Percentiles rank a stretch among this genome's conserved stretches.
phyloP scores from a whole-genome alignment of 139 green algal genomes.

The Mesotaenium endlicherianum region DNA sequence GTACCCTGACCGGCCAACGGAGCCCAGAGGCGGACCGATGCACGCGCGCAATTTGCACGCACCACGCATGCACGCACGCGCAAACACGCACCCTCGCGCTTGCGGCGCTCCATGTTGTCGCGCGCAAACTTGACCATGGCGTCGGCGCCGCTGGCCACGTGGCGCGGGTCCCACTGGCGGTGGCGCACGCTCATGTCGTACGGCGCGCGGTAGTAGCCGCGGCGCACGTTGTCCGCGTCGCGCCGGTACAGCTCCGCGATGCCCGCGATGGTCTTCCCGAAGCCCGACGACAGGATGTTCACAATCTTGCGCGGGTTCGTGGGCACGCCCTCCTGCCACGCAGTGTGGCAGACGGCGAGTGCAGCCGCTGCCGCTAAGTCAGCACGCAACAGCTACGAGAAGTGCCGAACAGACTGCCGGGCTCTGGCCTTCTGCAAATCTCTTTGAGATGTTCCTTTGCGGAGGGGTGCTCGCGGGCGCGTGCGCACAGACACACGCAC shows the following conservation, averaged over 20 bases:
- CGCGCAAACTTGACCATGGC: conserved; percentile 62
- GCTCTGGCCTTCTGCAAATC: too few relatives aligned
- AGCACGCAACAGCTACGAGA: too few relatives aligned
- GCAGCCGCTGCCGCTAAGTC: too few relatives aligned
- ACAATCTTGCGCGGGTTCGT: neutral
- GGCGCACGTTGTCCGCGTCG: conserved; percentile 2
- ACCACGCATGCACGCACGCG: too few relatives aligned
- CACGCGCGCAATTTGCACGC: too few relatives aligned
- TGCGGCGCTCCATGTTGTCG: conserved; percentile 59
- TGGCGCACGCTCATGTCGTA: conserved; percentile 78
- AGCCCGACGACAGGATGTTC: neutral
- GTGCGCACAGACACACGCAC: too few relatives aligned
- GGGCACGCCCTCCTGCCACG: neutral
- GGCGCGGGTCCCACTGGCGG: conserved; percentile 79
- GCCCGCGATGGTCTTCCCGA: neutral
- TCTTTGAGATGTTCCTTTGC: too few relatives aligned
- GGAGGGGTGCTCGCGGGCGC: too few relatives aligned
- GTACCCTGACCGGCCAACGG: too few relatives aligned
- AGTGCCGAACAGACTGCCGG: too few relatives aligned
- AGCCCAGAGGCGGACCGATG: too few relatives aligned
- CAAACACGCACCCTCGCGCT: conserved; percentile 16
- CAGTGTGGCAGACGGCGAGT: too few relatives aligned
- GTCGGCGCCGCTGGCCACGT: conserved; percentile 50
- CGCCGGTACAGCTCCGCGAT: conserved; percentile 16
- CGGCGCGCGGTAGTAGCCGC: conserved; percentile 65